A percentile compares a stretch with the other conserved stretches of the same genome.
These are phyloP conservation scores for Oenanthe sinensis DNA, from an alignment of 129 eudicot species.

Conservation along the genomic window DNA sequence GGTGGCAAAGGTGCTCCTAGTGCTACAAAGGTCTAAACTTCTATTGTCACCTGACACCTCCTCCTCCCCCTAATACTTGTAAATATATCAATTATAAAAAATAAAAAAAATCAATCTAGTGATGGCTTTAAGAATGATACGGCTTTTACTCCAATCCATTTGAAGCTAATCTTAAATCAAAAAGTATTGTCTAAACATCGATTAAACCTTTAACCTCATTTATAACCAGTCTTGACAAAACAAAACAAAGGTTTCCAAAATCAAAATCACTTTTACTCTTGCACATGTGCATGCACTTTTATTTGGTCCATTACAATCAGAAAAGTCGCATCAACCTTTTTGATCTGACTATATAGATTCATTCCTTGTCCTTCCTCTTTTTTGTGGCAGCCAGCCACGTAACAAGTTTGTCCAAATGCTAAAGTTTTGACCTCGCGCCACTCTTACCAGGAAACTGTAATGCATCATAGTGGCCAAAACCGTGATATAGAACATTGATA, in stretches of 20 bases:
- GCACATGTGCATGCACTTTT: not conserved
- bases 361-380: not conserved
- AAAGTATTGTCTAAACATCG: not conserved
- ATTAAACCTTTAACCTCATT: not conserved
- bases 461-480: conserved; percentile 94
- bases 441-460: conserved; percentile 48
- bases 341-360: not conserved
- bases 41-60: too few relatives aligned
- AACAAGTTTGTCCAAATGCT: conserved; percentile 6
- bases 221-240: too few relatives aligned
- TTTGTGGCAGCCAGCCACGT: not conserved
- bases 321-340: too few relatives aligned
- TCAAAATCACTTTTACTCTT: not conserved
- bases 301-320: not conserved
- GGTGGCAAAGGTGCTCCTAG: too few relatives aligned
- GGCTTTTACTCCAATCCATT: not conserved
- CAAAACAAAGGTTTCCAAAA: too few relatives aligned
- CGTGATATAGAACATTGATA: conserved; percentile 67
- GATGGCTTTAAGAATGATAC: not conserved
- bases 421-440: conserved; percentile 55
- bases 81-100: too few relatives aligned
- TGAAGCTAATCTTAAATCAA: not conserved
- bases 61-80: too few relatives aligned
- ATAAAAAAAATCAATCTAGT: too few relatives aligned
- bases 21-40: too few relatives aligned